Conservation (phyloP, 176 grass and related monocot genomes). For the Avena atlantica region DNA sequence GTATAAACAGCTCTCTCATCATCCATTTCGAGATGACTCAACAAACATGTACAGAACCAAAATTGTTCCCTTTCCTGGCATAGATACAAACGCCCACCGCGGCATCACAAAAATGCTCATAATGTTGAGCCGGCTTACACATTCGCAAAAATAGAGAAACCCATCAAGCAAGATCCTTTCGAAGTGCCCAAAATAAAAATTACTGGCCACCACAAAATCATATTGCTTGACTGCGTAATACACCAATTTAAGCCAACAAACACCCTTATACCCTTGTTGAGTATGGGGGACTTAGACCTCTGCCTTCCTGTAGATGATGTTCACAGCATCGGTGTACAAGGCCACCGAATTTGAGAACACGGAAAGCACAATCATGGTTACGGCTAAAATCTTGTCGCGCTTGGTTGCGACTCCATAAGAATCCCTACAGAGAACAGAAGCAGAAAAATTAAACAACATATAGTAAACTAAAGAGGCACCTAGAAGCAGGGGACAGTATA, state of each 20-base stretch:
- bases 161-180: slow-evolving; percentile 23
- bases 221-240: not conserved
- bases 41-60: not conserved
- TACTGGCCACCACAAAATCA: slow-evolving; percentile 41
- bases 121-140: slow-evolving; percentile 24
- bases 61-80: not conserved
- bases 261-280: slow-evolving; percentile 11
- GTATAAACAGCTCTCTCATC: too few relatives aligned
- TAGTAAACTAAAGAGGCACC: not conserved
- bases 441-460: not conserved
- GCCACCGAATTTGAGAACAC: slow-evolving; percentile 74
- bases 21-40: too few relatives aligned
- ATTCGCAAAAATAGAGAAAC: slow-evolving; percentile 21
- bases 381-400: slow-evolving; percentile 69
- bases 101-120: not conserved
- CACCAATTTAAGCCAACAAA: slow-evolving; percentile 25
- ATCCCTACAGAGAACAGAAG: slow-evolving; percentile 54
- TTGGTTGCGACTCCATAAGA: slow-evolving; percentile 65
- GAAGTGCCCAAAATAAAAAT: slow-evolving; percentile 44
- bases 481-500: not conserved
- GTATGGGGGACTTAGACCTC: slow-evolving; percentile 49
- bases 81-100: not conserved
- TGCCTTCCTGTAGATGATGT: slow-evolving; percentile 68
- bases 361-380: slow-evolving; percentile 85
- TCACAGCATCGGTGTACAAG: slow-evolving; percentile 64